A percentile compares a stretch with the other conserved stretches of the same genome.
phyloP scores from a whole-genome alignment of 2,329 filamentous ascomycete genomes.

The Microsporum canis region DNA sequence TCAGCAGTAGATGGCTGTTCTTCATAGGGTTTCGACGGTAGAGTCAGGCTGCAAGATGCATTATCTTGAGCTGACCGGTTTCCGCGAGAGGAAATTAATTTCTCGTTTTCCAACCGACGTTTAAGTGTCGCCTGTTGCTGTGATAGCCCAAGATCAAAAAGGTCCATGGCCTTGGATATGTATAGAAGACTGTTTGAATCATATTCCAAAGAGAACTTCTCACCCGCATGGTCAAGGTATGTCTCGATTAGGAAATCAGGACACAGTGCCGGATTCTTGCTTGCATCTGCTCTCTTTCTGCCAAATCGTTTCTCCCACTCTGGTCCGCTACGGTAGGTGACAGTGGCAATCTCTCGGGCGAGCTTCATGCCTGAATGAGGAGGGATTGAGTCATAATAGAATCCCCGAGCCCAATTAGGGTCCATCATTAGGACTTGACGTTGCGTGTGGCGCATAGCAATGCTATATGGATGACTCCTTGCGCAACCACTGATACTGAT shows the following conservation, averaged over 20 bases:
- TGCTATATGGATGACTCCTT: constrained; percentile 90
- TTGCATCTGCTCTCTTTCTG: constrained; percentile 70
- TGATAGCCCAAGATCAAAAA: constrained; percentile 76
- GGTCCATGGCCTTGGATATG: constrained; percentile 96
- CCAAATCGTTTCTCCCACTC: constrained; percentile 97
- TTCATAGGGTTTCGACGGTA: constrained; percentile 74
- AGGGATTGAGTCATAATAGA: constrained; percentile 80
- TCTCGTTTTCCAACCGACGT: constrained; percentile 51
- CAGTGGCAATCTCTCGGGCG: constrained; percentile 89
- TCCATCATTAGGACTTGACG: constrained; percentile 99
- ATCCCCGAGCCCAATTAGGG: constrained; percentile 88
- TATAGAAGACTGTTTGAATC: constrained; percentile 93
- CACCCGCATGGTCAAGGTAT: constrained; percentile 92
- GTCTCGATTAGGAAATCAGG: constrained; percentile 97
- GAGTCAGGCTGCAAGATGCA: constrained; percentile 61
- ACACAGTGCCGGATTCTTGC: constrained; percentile 82
- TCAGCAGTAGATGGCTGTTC: constrained; percentile 50
- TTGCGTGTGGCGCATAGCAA: constrained; percentile 96
- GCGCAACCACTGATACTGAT: constrained; percentile 90
- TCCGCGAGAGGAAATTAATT: constrained; percentile 44
- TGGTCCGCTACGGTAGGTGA: constrained; percentile 90
- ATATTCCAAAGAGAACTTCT: constrained; percentile 96
- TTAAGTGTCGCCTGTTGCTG: constrained; percentile 53
- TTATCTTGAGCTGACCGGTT: constrained; percentile 26
- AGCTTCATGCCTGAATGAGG: constrained; percentile 97